phyloP scores from a whole-genome alignment of 257 asterid species.

The Cordia subcordata region DNA sequence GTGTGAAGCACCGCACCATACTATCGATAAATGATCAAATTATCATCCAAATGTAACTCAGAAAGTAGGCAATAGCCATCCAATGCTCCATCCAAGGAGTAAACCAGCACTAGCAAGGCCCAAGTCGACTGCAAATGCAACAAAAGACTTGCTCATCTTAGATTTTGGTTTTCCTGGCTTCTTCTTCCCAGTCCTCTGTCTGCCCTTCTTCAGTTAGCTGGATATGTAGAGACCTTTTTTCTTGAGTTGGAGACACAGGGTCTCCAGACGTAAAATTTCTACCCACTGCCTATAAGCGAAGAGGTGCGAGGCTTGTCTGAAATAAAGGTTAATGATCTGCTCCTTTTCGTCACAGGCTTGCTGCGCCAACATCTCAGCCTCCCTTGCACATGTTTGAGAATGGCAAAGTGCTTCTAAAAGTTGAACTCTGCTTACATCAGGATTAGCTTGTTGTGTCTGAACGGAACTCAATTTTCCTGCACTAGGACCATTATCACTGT shows the following conservation, averaged over 20 bases:
- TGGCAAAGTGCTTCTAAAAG: conserved; percentile 74
- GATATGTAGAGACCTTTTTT: conserved; percentile 34
- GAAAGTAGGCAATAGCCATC: conserved; percentile 63
- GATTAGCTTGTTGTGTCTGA: not conserved
- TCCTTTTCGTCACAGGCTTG: conserved; percentile 70
- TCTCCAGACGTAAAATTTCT: conserved; percentile 73
- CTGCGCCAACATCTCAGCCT: conserved; percentile 77
- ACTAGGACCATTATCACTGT: conserved; percentile 25
- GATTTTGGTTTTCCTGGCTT: conserved; percentile 21
- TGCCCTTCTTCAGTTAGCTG: conserved; percentile 31
- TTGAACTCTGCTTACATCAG: conserved; percentile 30
- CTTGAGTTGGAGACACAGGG: conserved; percentile 46
- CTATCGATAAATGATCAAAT: not conserved
- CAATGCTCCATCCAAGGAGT: conserved; percentile 75
- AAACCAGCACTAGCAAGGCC: conserved; percentile 87
- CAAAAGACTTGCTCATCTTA: conserved; percentile 46
- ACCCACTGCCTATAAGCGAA: conserved; percentile 91
- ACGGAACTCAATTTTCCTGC: not conserved
- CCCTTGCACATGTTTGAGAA: conserved; percentile 96
- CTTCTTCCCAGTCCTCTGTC: conserved; percentile 30
- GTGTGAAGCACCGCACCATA: not conserved
- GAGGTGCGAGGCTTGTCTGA: conserved; percentile 80
- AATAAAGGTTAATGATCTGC: conserved; percentile 55
- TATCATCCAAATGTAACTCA: conserved; percentile 17
- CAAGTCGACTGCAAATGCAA: conserved; percentile 66